A percentile compares a stretch with the other conserved stretches of the same genome.
Conservation (phyloP, 768 basidiomycete genomes). For the Pulveroboletus sp. region DNA sequence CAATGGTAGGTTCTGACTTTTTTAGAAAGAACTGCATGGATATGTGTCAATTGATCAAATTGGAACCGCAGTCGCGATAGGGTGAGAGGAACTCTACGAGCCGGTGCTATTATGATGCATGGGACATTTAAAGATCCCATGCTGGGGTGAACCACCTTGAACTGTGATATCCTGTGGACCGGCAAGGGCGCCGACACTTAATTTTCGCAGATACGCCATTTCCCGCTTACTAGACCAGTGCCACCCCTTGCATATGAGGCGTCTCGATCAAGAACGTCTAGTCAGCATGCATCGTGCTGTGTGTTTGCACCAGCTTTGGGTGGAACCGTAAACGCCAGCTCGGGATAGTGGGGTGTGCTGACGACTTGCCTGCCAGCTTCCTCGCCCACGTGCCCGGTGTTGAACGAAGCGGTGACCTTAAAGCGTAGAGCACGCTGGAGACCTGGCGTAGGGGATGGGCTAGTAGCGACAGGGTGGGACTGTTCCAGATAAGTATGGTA, state of each 20-base stretch:
- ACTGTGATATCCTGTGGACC: too few relatives aligned
- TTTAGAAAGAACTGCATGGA: too few relatives aligned
- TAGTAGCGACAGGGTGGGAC: too few relatives aligned
- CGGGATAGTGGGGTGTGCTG: conserved; percentile 50
- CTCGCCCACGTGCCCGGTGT: conserved; percentile 40
- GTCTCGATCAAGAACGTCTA: conserved; percentile 36
- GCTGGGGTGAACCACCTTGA: background rate
- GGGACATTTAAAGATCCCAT: background rate
- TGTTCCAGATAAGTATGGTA: too few relatives aligned
- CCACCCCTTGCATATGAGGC: conserved; percentile 13
- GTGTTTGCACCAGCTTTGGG: too few relatives aligned
- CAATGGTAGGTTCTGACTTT: too few relatives aligned
- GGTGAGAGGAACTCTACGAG: conserved; percentile 46
- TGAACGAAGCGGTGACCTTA: conserved; percentile 47
- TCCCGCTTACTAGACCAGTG: too few relatives aligned
- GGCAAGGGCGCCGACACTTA: too few relatives aligned
- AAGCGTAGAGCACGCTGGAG: conserved; percentile 10
- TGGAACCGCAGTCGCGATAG: conserved; percentile 44
- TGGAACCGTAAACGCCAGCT: conserved; percentile 53
- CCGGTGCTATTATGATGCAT: conserved; percentile 27
- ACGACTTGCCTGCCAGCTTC: conserved; percentile 37
- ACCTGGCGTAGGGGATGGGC: too few relatives aligned
- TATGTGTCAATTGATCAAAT: conserved; percentile 40
- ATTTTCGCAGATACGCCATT: too few relatives aligned
- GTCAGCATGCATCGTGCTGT: background rate